Conservation (phyloP, 176 grass and related monocot genomes). For the Hordeum vulgare region MorexV3_pseudomolecules_assembly NC_058522.1:56262957-56263456, state of each 20-base stretch:
- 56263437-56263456: neutral
- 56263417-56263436: neutral
- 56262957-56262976: constrained; percentile 64
- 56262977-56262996: constrained; percentile 61
- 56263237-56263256: neutral
- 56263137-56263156: neutral
- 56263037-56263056: constrained; percentile 75
- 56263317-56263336: neutral
- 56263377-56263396: neutral
- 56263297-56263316: neutral
- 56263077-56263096: constrained; percentile 71
- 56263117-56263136: constrained; percentile 34
- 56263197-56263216: neutral
- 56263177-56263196: neutral
- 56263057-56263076: constrained; percentile 72
- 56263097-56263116: constrained; percentile 58
- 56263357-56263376: neutral
- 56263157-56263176: neutral
- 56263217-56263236: neutral
- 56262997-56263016: constrained; percentile 76
- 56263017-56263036: constrained; percentile 75
- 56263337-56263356: neutral
- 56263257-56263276: neutral
- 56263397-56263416: neutral
- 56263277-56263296: neutral